Evolutionary conservation across 202 grass and related monocot species (phyloP), one percentile per base, ranked within the genome.

Genomic region (Carex arenaria): DNA sequence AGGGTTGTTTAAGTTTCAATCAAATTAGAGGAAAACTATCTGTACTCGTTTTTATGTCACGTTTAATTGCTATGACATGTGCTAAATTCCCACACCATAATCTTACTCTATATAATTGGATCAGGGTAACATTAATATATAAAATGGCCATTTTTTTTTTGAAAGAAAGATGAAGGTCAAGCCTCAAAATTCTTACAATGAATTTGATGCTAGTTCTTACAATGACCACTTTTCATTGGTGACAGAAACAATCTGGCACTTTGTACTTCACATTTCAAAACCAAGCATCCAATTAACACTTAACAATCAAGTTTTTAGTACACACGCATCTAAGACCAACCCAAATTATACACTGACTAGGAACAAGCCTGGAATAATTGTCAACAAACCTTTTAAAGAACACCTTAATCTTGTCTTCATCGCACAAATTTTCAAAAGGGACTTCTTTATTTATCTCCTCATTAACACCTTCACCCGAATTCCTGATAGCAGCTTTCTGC

Each of bases 331-430:
- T 23, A 47, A 71, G 19, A 6, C 10, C 6, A 42, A 72, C 69
- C 68, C 40, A 72, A 72, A 72, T 22, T 72, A 72, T 23, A 34
- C 67, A 45, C 14, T 3, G 3, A 36, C 2, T 31, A 56, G 6
- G 51, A 55, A 32, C 51, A 76, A 55, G 14, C 20, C 51, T 10
- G 14, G 51, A 76, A 26, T 53, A 30, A 56, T 56, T n/a, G 13
- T 76, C 13, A n/a, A 76, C 72, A 57, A 56, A 76, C 72, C 87
- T 83, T 80, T 67, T 87, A 79, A 96, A 96, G 73, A 93, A 93
- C 47, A 90, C 87, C 19, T 76, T 34, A 71, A 93, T 96, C 84
- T 91, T 93, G 10, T 91, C 90, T 87, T 95, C 87, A 42, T 91
- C 75, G 38, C 65, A 79, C 60, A 87, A 56, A 17, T 84, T 80